Evolutionary conservation across 192 early-diverging fungal species (phyloP).

Genomic region (Entophlyctis luteolus): DNA sequence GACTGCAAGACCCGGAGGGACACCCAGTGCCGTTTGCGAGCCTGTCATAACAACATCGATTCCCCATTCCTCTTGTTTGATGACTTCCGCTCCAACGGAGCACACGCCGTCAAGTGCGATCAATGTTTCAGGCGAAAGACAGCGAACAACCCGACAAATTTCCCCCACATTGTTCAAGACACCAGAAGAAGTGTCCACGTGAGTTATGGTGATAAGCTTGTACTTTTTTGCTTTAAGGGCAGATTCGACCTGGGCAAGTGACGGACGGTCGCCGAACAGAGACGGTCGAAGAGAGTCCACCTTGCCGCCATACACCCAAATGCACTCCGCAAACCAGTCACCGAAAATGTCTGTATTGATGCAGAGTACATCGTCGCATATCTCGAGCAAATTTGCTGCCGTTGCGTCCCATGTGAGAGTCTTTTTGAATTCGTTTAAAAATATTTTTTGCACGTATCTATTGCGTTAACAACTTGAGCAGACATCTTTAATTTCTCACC

Average conservation of each 20-base stretch:
- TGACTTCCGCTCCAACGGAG: conserved; percentile 87
- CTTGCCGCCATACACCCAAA: conserved; percentile 85
- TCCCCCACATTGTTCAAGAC: conserved; percentile 81
- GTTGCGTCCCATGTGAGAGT: conserved; percentile 98
- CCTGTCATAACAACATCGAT: conserved; percentile 89
- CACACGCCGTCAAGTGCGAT: conserved; percentile 95
- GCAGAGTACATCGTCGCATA: conserved; percentile 81
- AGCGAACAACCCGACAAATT: conserved; percentile 67
- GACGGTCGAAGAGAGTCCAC: conserved; percentile 73
- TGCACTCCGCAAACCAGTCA: conserved; percentile 87
- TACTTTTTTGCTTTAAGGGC: conserved; percentile 59
- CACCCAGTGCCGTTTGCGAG: conserved; percentile 94
- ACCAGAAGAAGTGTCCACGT: conserved; percentile 96
- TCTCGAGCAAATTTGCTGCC: conserved; percentile 84
- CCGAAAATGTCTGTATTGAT: conserved; percentile 94
- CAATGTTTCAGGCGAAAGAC: conserved; percentile 78
- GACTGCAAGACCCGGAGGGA: conserved; percentile 87
- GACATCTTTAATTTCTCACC: no score
- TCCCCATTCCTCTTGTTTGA: conserved; percentile 87
- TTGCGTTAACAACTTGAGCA: no score
- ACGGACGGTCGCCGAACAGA: conserved; percentile 64
- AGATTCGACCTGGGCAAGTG: conserved; percentile 60
- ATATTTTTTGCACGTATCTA: no score
- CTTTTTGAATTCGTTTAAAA: no score
- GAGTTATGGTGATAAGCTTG: conserved; percentile 89